Evolutionary conservation across 768 basidiomycete species (phyloP).

Genomic region (Tylopilus subfusipes): DNA sequence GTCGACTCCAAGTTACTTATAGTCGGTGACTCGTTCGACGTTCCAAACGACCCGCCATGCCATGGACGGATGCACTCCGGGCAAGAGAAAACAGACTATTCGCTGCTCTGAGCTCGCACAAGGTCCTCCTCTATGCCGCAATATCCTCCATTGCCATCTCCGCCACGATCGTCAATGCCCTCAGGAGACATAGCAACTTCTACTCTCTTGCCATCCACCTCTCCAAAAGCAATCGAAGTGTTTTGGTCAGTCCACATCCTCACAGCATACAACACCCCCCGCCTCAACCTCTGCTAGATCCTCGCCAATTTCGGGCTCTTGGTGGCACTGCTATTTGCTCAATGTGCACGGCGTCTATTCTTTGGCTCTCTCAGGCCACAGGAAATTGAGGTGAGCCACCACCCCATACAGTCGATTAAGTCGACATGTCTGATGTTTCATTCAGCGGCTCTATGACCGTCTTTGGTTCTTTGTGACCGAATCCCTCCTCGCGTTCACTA

Average conservation of each 20-base stretch:
- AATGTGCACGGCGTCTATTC: slow-evolving; percentile 80
- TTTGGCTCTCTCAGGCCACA: slow-evolving; percentile 84
- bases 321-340: slow-evolving; percentile 69
- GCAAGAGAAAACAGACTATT: slow-evolving; percentile 50
- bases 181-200: slow-evolving; percentile 84
- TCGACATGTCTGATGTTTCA: background rate
- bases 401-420: background rate
- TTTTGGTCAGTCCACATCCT: slow-evolving; percentile 58
- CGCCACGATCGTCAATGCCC: slow-evolving; percentile 73
- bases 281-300: slow-evolving; percentile 47
- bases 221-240: slow-evolving; percentile 89
- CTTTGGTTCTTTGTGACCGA: slow-evolving; percentile 99
- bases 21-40: background rate
- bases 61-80: slow-evolving; percentile 47
- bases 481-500: slow-evolving; percentile 92
- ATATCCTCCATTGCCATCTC: slow-evolving; percentile 67
- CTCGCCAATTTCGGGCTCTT: slow-evolving; percentile 89
- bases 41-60: slow-evolving; percentile 36
- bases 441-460: slow-evolving; percentile 88
- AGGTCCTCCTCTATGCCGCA: slow-evolving; percentile 65
- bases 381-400: slow-evolving; percentile 78
- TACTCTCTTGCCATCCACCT: slow-evolving; percentile 91
- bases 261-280: background rate
- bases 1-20: background rate
- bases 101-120: slow-evolving; percentile 52